phyloP scores from a whole-genome alignment of 1,139 yeast genomes.

The Magnusiomyces magnusii region DNA sequence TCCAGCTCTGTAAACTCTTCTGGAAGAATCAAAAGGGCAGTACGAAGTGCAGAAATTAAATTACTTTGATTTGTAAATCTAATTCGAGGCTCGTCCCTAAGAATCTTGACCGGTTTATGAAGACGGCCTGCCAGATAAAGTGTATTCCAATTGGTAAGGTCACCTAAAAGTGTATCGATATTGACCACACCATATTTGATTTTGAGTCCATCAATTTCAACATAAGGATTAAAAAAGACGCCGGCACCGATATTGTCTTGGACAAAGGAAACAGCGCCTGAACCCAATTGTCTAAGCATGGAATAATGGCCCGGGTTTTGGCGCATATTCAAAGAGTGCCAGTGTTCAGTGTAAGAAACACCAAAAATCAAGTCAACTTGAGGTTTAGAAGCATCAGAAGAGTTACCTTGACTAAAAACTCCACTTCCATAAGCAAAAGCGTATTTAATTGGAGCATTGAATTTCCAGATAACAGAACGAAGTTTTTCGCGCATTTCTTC shows the following conservation, averaged over 20 bases:
- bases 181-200: constrained; percentile 87
- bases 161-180: constrained; percentile 50
- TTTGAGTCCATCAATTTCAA: constrained; percentile 51
- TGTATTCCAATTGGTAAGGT: constrained; percentile 73
- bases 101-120: constrained; percentile 84
- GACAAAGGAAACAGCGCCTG: constrained; percentile 48
- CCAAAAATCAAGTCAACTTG: constrained; percentile 88
- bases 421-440: constrained; percentile 97
- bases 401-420: constrained; percentile 69
- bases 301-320: constrained; percentile 75
- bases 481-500: constrained; percentile 42
- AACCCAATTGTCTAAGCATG: constrained; percentile 51
- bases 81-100: constrained; percentile 55
- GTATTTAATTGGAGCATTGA: constrained; percentile 61
- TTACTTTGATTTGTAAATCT: constrained; percentile 67
- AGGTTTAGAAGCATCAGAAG: constrained; percentile 37
- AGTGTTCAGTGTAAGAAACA: constrained; percentile 62
- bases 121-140: constrained; percentile 87
- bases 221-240: constrained; percentile 88
- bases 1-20: constrained; percentile 51
- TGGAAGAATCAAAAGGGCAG: constrained; percentile 57
- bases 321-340: constrained; percentile 65
- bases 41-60: constrained; percentile 65
- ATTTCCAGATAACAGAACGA: constrained; percentile 45
- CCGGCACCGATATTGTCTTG: constrained; percentile 76